phyloP scores from a whole-genome alignment of 495 filamentous ascomycete genomes.

The Penicillium pancosmium region DNA sequence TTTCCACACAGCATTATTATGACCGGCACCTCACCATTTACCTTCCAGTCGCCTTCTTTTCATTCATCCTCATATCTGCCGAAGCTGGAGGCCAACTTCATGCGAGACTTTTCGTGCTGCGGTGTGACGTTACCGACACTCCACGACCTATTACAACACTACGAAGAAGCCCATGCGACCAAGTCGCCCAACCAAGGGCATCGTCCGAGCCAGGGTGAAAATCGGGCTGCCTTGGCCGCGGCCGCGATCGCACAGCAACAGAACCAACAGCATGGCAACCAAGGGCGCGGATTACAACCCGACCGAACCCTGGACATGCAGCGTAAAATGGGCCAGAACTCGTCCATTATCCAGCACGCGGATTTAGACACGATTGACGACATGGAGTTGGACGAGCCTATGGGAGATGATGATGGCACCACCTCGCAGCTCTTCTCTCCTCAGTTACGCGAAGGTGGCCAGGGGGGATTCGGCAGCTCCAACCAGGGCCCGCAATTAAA shows the following conservation, averaged over 20 bases:
- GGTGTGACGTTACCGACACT: constrained; percentile 82
- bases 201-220: constrained; percentile 56
- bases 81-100: constrained; percentile 95
- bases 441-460: constrained; percentile 55
- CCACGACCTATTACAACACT: constrained; percentile 94
- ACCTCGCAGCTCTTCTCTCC: constrained; percentile 61
- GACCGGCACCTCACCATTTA: constrained; percentile 92
- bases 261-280: constrained; percentile 51
- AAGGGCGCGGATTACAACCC: constrained; percentile 42
- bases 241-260: constrained; percentile 59
- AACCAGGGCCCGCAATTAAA: constrained; percentile 71
- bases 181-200: constrained; percentile 61
- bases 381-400: constrained; percentile 94
- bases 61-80: constrained; percentile 98
- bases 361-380: constrained; percentile 89
- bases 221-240: constrained; percentile 59
- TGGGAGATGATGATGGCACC: constrained; percentile 64
- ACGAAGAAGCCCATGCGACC: constrained; percentile 87
- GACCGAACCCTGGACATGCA: constrained; percentile 47
- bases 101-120: constrained; percentile 95
- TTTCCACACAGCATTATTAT: constrained; percentile 76
- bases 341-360: constrained; percentile 44
- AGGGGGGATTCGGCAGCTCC: constrained; percentile 72
- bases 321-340: constrained; percentile 47
- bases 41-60: constrained; percentile 88